Base-by-base conservation (phyloP, 2,329 filamentous ascomycete species). In the Pseudogymnoascus sp. region DNA sequence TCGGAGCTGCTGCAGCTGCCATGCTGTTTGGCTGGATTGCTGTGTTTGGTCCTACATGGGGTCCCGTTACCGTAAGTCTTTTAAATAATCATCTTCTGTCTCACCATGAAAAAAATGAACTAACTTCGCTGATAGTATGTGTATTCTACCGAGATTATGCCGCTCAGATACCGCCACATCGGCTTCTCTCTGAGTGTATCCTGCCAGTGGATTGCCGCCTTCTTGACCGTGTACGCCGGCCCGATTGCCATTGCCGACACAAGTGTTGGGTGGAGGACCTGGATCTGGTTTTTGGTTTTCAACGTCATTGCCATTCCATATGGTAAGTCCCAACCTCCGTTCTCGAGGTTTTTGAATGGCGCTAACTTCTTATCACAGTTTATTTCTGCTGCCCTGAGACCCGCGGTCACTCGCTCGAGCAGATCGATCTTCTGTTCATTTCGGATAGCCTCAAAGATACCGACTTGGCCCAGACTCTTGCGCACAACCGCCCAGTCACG, bases 141-240 rank as follows among this genome's bases (percentile, higher is more conserved):
- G 12, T 75, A 75, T 65, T 69, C 68, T 31, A 70, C 70, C 21
- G 73, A 75, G 63, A 73, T 69, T 44, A 71, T 73, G 68, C 73
- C 73, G 1, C 69, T 75, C 4, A 70, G 70, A n/a, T 70, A 74
- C 65, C 71, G 73, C 46, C 73, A 75, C 62, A 72, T 70, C 12
- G 73, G 73, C 18, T 69, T 73, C 61, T 70, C 69, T n/a, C 68
- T 73, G 16, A 70, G 68, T 34, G 67, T 71, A 34, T 72, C 70
- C 10, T 70, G 67, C 11, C 72, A 75, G 63, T 75, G 73, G 73
- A 64, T 75, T 40, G 71, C 71, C 65, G 71, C 73, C 2, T 75
- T 74, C 64, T 50, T 75, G 18, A 75, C 73, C 16, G 73, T 75
- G 4, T 75, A 71, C 61, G 73, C 72, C 4, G 73, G 73, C 1